Evolutionary conservation across 2,329 filamentous ascomycete genomes (phyloP).

Genomic region (Dactylellina cionopaga): DNA sequence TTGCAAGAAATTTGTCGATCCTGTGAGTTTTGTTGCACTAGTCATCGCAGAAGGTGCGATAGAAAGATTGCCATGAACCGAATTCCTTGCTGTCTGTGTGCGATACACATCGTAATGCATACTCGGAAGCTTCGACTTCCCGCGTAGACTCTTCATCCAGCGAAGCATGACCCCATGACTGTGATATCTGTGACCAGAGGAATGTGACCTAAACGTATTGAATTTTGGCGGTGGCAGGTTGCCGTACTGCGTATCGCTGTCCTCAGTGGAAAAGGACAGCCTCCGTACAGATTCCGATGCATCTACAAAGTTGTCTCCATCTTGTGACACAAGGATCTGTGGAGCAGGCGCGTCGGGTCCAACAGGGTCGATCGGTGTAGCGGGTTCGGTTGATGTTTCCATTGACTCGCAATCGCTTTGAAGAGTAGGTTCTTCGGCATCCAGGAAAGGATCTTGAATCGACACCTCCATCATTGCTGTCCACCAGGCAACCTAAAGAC

Average conservation of each 20-base stretch:
- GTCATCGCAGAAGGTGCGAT: slow-evolving; percentile 49
- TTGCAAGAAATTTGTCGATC: slow-evolving; percentile 44
- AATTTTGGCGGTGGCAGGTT: slow-evolving; percentile 33
- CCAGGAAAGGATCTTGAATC: slow-evolving; percentile 13
- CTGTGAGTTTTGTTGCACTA: slow-evolving; percentile 44
- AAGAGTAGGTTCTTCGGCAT: slow-evolving; percentile 21
- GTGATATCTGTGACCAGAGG: slow-evolving; percentile 23
- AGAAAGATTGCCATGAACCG: slow-evolving; percentile 45
- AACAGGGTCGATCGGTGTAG: slow-evolving; percentile 32
- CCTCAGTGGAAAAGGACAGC: slow-evolving; percentile 44
- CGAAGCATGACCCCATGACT: slow-evolving; percentile 44
- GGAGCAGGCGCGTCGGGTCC: slow-evolving; percentile 17
- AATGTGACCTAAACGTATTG: slow-evolving; percentile 38
- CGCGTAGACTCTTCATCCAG: slow-evolving; percentile 51
- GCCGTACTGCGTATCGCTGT: slow-evolving; percentile 33
- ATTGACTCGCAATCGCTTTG: slow-evolving; percentile 42
- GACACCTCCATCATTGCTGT: slow-evolving; percentile 30
- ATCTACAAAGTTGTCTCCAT: slow-evolving; percentile 35
- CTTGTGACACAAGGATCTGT: slow-evolving; percentile 44
- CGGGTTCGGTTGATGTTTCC: slow-evolving; percentile 30
- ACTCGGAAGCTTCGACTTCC: slow-evolving; percentile 46
- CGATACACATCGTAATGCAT: slow-evolving; percentile 49
- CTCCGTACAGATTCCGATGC: slow-evolving; percentile 38
- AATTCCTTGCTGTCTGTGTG: slow-evolving; percentile 37
- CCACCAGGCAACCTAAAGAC: not conserved